Evolutionary conservation across 2,329 filamentous ascomycete species (phyloP).

Genomic region (Talaromyces rugulosus): DNA sequence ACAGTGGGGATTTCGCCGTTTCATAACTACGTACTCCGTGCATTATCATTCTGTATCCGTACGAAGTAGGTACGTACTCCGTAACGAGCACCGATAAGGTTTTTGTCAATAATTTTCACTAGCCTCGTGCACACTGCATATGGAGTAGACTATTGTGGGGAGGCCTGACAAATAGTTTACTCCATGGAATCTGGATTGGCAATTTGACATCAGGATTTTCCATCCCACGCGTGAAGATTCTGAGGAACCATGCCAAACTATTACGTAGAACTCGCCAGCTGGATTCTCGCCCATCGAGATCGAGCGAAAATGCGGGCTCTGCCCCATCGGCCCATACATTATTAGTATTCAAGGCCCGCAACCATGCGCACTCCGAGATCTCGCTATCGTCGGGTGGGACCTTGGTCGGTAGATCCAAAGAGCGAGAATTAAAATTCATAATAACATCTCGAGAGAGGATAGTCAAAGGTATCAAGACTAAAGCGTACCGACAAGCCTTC

Average conservation of each 20-base stretch:
- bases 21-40: not conserved
- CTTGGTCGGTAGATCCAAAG: too few species aligned
- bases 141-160: not conserved
- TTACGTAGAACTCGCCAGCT: too few species aligned
- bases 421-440: not conserved
- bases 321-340: not conserved
- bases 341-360: not conserved
- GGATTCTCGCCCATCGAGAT: not conserved
- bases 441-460: not conserved
- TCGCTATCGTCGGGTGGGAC: too few species aligned
- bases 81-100: not conserved
- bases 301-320: not conserved
- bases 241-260: too few species aligned
- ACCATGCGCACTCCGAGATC: not conserved
- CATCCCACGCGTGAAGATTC: not conserved
- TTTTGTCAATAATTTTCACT: not conserved
- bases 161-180: not conserved
- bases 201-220: not conserved
- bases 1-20: not conserved
- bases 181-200: not conserved
- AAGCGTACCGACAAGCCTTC: not conserved
- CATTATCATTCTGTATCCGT: not conserved
- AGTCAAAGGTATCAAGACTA: not conserved
- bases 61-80: not conserved
- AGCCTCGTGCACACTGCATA: not conserved